Percentiles rank a stretch among this genome's conserved stretches.
Conservation (phyloP, 768 basidiomycete genomes). For the Kockovaella imperatae region DNA sequence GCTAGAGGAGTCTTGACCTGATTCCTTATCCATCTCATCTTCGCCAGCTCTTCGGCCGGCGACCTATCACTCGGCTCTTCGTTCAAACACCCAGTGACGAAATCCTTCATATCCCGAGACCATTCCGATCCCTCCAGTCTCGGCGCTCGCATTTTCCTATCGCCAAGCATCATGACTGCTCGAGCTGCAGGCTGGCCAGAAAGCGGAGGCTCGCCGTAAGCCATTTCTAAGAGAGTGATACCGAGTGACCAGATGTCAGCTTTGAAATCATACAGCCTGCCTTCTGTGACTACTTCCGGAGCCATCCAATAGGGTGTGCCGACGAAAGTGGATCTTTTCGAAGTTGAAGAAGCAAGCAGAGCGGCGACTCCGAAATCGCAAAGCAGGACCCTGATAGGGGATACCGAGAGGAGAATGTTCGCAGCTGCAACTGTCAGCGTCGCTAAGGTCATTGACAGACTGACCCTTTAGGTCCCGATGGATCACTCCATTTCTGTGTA, state of each 20-base stretch:
- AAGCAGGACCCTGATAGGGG: conserved; percentile 82
- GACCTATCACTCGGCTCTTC: conserved; percentile 73
- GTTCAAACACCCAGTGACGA: conserved; percentile 71
- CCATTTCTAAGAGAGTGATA: conserved; percentile 92
- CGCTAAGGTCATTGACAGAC: conserved; percentile 2
- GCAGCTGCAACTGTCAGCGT: conserved; percentile 53
- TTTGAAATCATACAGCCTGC: conserved; percentile 89
- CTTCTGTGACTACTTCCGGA: conserved; percentile 82
- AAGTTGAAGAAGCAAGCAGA: conserved; percentile 61
- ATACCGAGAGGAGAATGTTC: conserved; percentile 76
- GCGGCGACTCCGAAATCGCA: conserved; percentile 99
- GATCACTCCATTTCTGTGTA: conserved; percentile 89
- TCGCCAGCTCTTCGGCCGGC: conserved; percentile 77
- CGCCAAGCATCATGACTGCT: conserved; percentile 74
- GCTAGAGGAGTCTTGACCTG: conserved; percentile 60
- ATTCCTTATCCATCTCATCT: conserved; percentile 78
- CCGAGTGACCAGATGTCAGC: conserved; percentile 98
- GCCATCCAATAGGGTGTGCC: conserved; percentile 99
- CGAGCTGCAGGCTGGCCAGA: conserved; percentile 72
- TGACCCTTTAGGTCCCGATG: conserved; percentile 86
- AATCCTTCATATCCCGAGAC: conserved; percentile 78
- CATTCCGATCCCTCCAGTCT: conserved; percentile 68
- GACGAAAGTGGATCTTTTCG: conserved; percentile 91
- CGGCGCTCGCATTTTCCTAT: conserved; percentile 71
- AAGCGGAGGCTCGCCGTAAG: conserved; percentile 91